Conservation (phyloP, 31 red algal species). For the Porphyra umbilicalis region DNA sequence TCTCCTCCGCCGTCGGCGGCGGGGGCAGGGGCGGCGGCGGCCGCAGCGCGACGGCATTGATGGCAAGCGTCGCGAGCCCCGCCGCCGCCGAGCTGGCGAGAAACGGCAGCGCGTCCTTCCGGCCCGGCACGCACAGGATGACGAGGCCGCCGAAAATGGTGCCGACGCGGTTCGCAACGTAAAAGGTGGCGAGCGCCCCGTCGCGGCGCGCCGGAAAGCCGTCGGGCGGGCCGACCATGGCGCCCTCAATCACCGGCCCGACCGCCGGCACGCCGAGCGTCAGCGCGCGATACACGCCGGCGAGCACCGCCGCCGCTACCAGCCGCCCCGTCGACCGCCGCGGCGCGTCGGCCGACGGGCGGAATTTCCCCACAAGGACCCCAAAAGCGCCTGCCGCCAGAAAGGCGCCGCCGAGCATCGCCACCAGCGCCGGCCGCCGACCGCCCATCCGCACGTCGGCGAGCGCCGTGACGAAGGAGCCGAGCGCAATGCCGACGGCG, state of each 20-base stretch:
- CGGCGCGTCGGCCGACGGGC: background rate
- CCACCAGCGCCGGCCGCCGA: background rate
- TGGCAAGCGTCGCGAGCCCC: background rate
- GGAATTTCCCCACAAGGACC: background rate
- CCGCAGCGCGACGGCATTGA: background rate
- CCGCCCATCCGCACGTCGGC: background rate
- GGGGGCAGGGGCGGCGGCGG: background rate
- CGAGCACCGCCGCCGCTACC: background rate
- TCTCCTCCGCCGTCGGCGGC: background rate
- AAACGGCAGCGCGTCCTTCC: background rate
- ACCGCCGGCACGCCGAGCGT: background rate
- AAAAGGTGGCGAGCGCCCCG: background rate
- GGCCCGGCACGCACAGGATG: background rate
- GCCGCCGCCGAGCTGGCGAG: background rate
- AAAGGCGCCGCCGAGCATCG: background rate
- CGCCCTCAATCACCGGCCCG: background rate
- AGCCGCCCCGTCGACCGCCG: background rate
- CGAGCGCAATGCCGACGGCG: background rate
- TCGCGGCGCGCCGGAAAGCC: background rate
- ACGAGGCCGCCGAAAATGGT: background rate
- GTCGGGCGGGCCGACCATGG: background rate
- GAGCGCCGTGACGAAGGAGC: background rate
- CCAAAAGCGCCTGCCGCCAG: background rate
- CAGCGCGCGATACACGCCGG: background rate
- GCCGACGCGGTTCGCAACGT: background rate